phyloP scores from a whole-genome alignment of 1,284 basidiomycete genomes.

The Takashimella koratensis region DNA sequence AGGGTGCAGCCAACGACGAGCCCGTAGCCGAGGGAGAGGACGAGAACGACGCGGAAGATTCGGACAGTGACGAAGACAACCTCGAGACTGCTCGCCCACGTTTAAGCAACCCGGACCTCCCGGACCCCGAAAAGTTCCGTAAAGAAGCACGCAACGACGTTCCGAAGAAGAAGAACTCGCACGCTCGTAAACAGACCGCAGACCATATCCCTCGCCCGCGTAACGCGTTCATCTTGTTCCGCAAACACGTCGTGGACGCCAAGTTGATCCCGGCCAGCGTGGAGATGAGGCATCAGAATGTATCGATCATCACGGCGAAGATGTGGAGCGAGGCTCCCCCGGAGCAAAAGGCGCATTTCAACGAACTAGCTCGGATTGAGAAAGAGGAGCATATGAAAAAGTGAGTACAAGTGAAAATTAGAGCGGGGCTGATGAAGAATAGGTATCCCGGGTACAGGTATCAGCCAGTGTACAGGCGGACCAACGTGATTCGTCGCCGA shows the following conservation, averaged over 20 bases:
- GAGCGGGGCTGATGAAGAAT: neutral
- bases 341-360: constrained; percentile 57
- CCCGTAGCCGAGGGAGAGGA: constrained; percentile 1
- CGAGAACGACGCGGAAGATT: constrained; percentile 2
- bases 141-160: neutral
- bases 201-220: constrained; percentile 83
- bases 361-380: constrained; percentile 66
- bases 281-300: constrained; percentile 73
- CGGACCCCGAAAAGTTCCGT: neutral
- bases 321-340: constrained; percentile 44
- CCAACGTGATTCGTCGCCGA: constrained; percentile 43
- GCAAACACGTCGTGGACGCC: constrained; percentile 77
- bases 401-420: constrained; percentile 34
- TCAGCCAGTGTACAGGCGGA: constrained; percentile 39
- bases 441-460: constrained; percentile 41
- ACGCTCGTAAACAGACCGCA: constrained; percentile 49
- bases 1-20: constrained; percentile 4
- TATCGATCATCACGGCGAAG: constrained; percentile 40
- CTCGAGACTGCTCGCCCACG: neutral
- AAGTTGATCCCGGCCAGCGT: constrained; percentile 73
- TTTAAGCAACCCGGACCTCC: neutral
- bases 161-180: neutral
- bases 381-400: constrained; percentile 70
- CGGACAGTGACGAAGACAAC: constrained; percentile 3
- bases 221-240: constrained; percentile 92